A percentile compares a stretch with the other conserved stretches of the same genome.
Conservation (phyloP, 768 basidiomycete species). For the Xerocomus potaroensis region DNA sequence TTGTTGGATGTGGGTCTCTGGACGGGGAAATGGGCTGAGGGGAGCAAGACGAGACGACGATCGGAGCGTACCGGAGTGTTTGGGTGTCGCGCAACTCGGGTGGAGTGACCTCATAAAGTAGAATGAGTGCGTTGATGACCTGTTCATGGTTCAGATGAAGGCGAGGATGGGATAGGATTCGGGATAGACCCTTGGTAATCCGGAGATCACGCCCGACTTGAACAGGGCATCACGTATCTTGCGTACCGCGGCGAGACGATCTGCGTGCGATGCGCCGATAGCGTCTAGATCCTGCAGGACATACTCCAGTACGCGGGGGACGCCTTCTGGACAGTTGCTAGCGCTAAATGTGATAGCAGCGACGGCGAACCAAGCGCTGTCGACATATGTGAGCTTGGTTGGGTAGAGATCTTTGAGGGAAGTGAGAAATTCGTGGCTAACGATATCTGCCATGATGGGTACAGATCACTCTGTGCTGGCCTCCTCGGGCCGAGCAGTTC, state of each 20-base stretch:
- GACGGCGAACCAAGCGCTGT: conserved; percentile 58
- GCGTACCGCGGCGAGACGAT: conserved; percentile 43
- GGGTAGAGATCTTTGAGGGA: conserved; percentile 47
- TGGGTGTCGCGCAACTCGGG: conserved; percentile 46
- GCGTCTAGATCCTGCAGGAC: conserved; percentile 43
- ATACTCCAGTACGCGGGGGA: conserved; percentile 50
- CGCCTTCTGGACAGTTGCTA: conserved; percentile 55
- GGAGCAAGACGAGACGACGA: not conserved
- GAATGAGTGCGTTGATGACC: conserved; percentile 53
- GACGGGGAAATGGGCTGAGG: not conserved
- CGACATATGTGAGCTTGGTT: conserved; percentile 15
- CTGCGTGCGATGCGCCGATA: conserved; percentile 26
- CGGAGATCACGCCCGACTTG: conserved; percentile 54
- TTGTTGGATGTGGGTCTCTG: conserved; percentile 41
- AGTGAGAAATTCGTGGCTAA: conserved; percentile 40
- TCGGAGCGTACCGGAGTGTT: conserved; percentile 39
- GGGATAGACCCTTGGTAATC: conserved; percentile 51
- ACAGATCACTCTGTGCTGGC: too few relatives aligned
- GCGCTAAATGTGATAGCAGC: conserved; percentile 54
- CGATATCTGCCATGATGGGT: conserved; percentile 23
- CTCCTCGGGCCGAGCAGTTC: too few relatives aligned
- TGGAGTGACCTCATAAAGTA: conserved; percentile 50
- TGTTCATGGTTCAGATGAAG: too few relatives aligned
- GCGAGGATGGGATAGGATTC: not conserved
- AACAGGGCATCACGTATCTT: conserved; percentile 61